Conservation (phyloP, 1,284 basidiomycete species). For the Phylloboletellus chloephorus region DNA sequence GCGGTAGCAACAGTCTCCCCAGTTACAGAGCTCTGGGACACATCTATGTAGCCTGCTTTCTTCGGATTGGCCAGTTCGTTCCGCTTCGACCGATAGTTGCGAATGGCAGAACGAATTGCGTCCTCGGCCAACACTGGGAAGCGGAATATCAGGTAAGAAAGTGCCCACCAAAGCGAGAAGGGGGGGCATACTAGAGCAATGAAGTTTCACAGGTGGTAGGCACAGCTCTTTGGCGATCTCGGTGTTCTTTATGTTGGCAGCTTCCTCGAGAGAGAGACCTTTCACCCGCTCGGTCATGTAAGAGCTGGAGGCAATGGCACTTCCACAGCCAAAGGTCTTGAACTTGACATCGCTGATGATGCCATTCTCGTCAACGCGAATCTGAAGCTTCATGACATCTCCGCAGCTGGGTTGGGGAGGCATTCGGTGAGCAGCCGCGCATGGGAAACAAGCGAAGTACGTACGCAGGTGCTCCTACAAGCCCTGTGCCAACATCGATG, state of each 20-base stretch:
- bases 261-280: slow-evolving; percentile 90
- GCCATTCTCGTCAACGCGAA: slow-evolving; percentile 91
- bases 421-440: slow-evolving; percentile 11
- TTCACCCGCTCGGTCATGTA: slow-evolving; percentile 99
- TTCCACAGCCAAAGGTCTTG: slow-evolving; percentile 97
- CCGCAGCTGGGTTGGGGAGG: slow-evolving; percentile 50
- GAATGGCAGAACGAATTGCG: slow-evolving; percentile 93
- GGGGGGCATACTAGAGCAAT: slow-evolving; percentile 69
- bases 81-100: slow-evolving; percentile 85
- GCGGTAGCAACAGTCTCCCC: slow-evolving; percentile 64
- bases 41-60: slow-evolving; percentile 68
- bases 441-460: slow-evolving; percentile 35
- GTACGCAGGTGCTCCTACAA: slow-evolving; percentile 96
- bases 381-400: slow-evolving; percentile 99
- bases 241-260: slow-evolving; percentile 96
- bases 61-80: slow-evolving; percentile 46
- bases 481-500: slow-evolving; percentile 89
- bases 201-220: slow-evolving; percentile 94
- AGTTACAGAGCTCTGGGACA: slow-evolving; percentile 62
- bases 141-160: slow-evolving; percentile 20
- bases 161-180: slow-evolving; percentile 7
- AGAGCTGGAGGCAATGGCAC: slow-evolving; percentile 93
- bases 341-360: slow-evolving; percentile 99
- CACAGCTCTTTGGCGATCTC: slow-evolving; percentile 97
- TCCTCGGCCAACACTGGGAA: slow-evolving; percentile 90